These are phyloP conservation scores for Apophysomyces variabilis DNA, from an alignment of 371 early-diverging fungal genomes.

Conservation along the genomic window DNA sequence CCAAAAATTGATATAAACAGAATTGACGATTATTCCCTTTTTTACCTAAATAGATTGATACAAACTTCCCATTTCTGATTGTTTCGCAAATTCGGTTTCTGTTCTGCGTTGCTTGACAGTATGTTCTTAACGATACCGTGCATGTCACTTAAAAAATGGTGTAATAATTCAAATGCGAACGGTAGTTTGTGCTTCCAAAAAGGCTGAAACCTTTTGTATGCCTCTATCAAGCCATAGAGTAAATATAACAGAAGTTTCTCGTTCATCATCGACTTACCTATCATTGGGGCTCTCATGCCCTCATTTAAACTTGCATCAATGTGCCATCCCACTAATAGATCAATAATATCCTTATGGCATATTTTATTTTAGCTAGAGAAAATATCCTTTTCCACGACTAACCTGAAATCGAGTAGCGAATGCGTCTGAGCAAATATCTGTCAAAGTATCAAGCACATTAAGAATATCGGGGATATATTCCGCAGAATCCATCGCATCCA, in stretches of 20 bases:
- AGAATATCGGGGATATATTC: conserved; percentile 38
- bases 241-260: background rate
- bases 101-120: conserved; percentile 3
- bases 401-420: conserved; percentile 45
- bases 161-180: conserved; percentile 50
- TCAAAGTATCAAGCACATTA: conserved; percentile 28
- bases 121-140: conserved; percentile 17
- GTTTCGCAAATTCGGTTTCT: conserved; percentile 4
- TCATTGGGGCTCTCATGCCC: conserved; percentile 40
- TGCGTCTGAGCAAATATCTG: conserved; percentile 29
- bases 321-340: conserved; percentile 74
- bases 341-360: conserved; percentile 58
- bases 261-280: conserved; percentile 34
- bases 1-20: background rate
- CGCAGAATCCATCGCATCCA: conserved; percentile 45
- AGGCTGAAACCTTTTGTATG: conserved; percentile 23
- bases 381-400: background rate
- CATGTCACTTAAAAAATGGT: conserved; percentile 56
- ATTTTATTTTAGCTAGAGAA: background rate
- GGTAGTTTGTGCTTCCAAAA: conserved; percentile 38
- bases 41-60: conserved; percentile 30
- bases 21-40: background rate
- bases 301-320: conserved; percentile 56
- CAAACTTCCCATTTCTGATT: conserved; percentile 26
- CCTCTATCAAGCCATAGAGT: conserved; percentile 6